Evolutionary conservation across 805 yeast species (phyloP).

Genomic region (Saccharomyces mikatae): DNA sequence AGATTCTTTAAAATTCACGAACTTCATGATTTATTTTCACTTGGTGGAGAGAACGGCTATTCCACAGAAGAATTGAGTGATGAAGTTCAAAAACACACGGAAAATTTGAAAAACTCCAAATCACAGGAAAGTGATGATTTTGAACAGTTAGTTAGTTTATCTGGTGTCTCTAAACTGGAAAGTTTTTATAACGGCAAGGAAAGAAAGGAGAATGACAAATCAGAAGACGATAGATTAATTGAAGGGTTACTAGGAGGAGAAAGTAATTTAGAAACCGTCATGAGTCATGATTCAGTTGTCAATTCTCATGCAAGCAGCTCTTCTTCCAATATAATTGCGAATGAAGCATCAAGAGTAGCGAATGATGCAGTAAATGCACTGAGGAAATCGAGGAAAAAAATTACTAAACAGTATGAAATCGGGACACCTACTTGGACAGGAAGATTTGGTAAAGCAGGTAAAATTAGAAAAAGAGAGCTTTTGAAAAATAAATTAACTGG

Average conservation of each 20-base stretch:
- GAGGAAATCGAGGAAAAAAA: slow-evolving; percentile 41
- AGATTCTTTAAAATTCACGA: slow-evolving; percentile 90
- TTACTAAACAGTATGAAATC: slow-evolving; percentile 36
- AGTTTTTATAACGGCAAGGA: slow-evolving; percentile 48
- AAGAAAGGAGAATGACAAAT: slow-evolving; percentile 31
- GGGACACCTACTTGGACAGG: slow-evolving; percentile 98
- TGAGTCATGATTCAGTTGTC: slow-evolving; percentile 73
- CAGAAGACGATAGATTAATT: slow-evolving; percentile 60
- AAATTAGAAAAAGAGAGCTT: slow-evolving; percentile 26
- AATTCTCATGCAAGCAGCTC: slow-evolving; percentile 35
- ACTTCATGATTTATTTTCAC: slow-evolving; percentile 76
- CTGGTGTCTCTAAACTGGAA: slow-evolving; percentile 70
- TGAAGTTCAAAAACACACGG: slow-evolving; percentile 55
- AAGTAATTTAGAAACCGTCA: slow-evolving; percentile 58
- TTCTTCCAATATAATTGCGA: slow-evolving; percentile 35
- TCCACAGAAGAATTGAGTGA: slow-evolving; percentile 34
- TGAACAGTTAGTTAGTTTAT: slow-evolving; percentile 49
- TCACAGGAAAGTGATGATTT: slow-evolving; percentile 56
- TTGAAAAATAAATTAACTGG: slow-evolving; percentile 7
- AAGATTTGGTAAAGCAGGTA: slow-evolving; percentile 77
- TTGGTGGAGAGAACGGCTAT: slow-evolving; percentile 58
- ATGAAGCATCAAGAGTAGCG: slow-evolving; percentile 54
- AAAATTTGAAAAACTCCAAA: slow-evolving; percentile 26
- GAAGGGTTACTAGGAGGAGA: slow-evolving; percentile 64
- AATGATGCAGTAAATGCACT: slow-evolving; percentile 47